These are phyloP conservation scores for Tylopilus rubrobrunneus DNA, from an alignment of 768 basidiomycete genomes.

Conservation along the genomic window DNA sequence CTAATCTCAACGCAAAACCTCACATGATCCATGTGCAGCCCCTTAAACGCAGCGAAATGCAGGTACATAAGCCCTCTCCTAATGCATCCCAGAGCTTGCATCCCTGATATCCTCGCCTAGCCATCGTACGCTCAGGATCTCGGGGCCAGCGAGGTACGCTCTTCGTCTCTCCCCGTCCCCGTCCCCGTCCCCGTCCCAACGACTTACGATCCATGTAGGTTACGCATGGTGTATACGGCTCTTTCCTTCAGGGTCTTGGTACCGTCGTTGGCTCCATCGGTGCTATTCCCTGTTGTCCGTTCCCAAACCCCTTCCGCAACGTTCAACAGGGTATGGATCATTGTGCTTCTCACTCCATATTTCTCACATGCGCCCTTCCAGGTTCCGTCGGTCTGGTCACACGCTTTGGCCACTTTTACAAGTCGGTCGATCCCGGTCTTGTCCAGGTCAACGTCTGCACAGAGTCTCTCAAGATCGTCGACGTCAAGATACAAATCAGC, in stretches of 20 bases:
- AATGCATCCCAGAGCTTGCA: neutral
- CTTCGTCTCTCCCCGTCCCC: neutral
- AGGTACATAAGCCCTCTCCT: slow-evolving; percentile 43
- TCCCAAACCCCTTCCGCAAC: slow-evolving; percentile 80
- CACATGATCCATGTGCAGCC: slow-evolving; percentile 80
- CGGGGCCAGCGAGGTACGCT: slow-evolving; percentile 54
- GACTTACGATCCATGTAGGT: slow-evolving; percentile 39
- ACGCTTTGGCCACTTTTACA: slow-evolving; percentile 95
- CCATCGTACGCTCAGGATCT: slow-evolving; percentile 92
- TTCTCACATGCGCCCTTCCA: slow-evolving; percentile 16
- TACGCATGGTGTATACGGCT: slow-evolving; percentile 83
- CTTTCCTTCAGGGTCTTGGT: slow-evolving; percentile 71
- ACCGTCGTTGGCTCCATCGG: slow-evolving; percentile 61
- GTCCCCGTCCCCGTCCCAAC: neutral
- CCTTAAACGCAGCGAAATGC: slow-evolving; percentile 81
- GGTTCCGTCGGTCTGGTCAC: slow-evolving; percentile 89
- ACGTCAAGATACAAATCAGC: slow-evolving; percentile 99
- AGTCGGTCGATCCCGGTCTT: slow-evolving; percentile 89
- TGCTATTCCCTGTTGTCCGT: slow-evolving; percentile 80
- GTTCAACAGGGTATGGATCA: slow-evolving; percentile 68
- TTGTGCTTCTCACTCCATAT: slow-evolving; percentile 1
- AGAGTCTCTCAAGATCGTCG: slow-evolving; percentile 79
- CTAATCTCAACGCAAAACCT: slow-evolving; percentile 18
- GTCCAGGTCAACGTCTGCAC: slow-evolving; percentile 94
- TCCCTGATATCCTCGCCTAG: slow-evolving; percentile 35